Evolutionary conservation across 202 grass and related monocot species (phyloP).

Genomic region (Thinopyrum obtusiflorum): DNA sequence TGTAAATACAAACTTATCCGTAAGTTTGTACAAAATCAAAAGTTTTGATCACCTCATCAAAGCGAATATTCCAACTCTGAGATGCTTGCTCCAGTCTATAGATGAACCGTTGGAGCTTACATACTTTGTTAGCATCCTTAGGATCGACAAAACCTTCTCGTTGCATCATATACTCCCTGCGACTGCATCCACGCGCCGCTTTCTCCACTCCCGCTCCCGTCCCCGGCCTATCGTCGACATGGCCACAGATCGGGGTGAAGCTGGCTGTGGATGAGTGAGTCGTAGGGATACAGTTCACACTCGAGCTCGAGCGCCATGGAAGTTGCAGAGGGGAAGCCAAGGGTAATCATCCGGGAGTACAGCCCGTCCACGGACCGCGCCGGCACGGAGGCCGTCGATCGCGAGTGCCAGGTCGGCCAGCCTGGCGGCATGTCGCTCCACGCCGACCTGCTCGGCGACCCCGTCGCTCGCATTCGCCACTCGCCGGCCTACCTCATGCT

Average conservation of each 20-base stretch:
- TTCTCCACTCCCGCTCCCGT: not conserved
- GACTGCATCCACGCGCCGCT: not conserved
- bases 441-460: conserved; percentile 87
- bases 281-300: not conserved
- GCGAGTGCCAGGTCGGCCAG: conserved; percentile 67
- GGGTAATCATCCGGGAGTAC: conserved; percentile 48
- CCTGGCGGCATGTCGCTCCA: conserved; percentile 61
- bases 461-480: conserved; percentile 65
- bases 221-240: not conserved
- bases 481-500: conserved; percentile 72
- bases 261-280: not conserved
- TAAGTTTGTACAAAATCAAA: too few species aligned
- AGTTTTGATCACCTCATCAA: too few species aligned
- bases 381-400: conserved; percentile 57
- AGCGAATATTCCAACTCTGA: too few species aligned
- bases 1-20: too few species aligned
- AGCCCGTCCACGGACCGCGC: conserved; percentile 48
- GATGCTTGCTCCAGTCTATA: too few species aligned
- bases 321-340: not conserved
- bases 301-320: not conserved
- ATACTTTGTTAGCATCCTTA: too few species aligned
- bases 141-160: too few species aligned
- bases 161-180: too few species aligned
- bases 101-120: too few species aligned
- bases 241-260: not conserved